Evolutionary conservation across 768 basidiomycete species (phyloP).

Genomic region (Pleurotus cornucopiae): DNA sequence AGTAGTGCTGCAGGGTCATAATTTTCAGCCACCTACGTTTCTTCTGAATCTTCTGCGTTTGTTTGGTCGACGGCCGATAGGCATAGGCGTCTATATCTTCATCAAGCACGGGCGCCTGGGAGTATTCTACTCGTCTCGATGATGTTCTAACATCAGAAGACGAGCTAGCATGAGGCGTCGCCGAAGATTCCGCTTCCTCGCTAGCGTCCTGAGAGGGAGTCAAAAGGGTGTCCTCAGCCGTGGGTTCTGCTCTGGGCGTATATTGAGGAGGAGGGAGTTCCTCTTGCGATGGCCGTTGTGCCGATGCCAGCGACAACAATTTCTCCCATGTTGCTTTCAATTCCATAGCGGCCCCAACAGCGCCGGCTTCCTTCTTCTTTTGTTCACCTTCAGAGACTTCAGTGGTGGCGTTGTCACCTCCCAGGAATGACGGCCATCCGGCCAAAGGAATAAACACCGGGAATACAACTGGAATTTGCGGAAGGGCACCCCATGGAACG

Average conservation of each 20-base stretch:
- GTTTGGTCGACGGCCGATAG: conserved; percentile 52
- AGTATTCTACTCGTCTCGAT: conserved; percentile 36
- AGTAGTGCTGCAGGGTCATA: conserved; percentile 2
- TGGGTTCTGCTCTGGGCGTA: conserved; percentile 50
- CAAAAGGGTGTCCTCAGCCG: conserved; percentile 11
- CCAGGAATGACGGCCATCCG: conserved; percentile 60
- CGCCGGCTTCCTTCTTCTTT: conserved; percentile 35
- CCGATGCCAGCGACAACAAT: conserved; percentile 56
- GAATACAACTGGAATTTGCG: conserved; percentile 74
- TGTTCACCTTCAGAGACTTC: conserved; percentile 31
- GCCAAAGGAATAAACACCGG: conserved; percentile 72
- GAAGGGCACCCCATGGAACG: conserved; percentile 57
- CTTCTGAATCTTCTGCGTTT: conserved; percentile 47
- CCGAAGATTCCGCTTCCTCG: conserved; percentile 14
- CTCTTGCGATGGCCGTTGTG: conserved; percentile 39
- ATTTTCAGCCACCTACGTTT: conserved; percentile 51
- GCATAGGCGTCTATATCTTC: conserved; percentile 67
- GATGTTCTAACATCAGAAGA: conserved; percentile 29
- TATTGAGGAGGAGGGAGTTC: conserved; percentile 71
- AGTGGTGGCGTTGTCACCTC: conserved; percentile 33
- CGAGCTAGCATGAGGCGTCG: conserved; percentile 19
- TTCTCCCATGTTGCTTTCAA: conserved; percentile 73
- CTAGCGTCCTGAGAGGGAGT: conserved; percentile 5
- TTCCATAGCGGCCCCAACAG: conserved; percentile 54
- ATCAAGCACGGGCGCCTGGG: conserved; percentile 47